These are phyloP conservation scores for Aegilops tauschii DNA, from an alignment of 176 grass and related monocot genomes.

Conservation along the genomic window DNA sequence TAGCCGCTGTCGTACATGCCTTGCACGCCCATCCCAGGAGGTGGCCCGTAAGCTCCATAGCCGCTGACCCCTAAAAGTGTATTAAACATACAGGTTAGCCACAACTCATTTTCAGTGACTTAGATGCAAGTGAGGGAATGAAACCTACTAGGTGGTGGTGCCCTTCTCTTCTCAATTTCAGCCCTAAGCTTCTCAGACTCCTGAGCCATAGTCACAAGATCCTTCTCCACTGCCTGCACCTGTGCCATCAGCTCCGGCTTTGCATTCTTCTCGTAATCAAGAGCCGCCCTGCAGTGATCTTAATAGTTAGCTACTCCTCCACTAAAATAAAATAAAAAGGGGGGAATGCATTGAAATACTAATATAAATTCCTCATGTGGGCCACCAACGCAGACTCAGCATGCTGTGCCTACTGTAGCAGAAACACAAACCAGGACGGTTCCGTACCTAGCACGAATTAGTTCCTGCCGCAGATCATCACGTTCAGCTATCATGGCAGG, in stretches of 20 bases:
- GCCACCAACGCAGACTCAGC: background rate
- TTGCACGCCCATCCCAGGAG: conserved; percentile 36
- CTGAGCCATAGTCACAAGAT: conserved; percentile 63
- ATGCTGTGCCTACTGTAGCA: background rate
- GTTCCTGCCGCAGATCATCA: conserved; percentile 49
- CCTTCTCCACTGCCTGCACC: conserved; percentile 62
- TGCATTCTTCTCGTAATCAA: conserved; percentile 56
- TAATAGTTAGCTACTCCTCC: conserved; percentile 5
- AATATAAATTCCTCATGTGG: conserved; percentile 1
- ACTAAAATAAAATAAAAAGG: background rate
- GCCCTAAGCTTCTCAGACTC: conserved; percentile 65
- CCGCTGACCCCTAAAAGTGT: conserved; percentile 36
- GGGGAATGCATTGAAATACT: background rate
- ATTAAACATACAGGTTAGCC: background rate
- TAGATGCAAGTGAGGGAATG: background rate
- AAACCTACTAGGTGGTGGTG: conserved; percentile 30
- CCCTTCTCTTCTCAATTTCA: conserved; percentile 52
- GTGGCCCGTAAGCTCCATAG: conserved; percentile 37
- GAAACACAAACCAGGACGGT: background rate
- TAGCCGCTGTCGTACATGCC: conserved; percentile 13
- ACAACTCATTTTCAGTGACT: background rate
- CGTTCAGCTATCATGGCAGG: conserved; percentile 45
- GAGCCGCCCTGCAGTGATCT: conserved; percentile 15
- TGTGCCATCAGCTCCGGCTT: conserved; percentile 42
- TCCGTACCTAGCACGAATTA: conserved; percentile 45